Percentiles rank a stretch among this genome's conserved stretches.
Evolutionary conservation across 352 stramenopile species (phyloP).

Genomic region (Elongisporangium anandrum): DNA sequence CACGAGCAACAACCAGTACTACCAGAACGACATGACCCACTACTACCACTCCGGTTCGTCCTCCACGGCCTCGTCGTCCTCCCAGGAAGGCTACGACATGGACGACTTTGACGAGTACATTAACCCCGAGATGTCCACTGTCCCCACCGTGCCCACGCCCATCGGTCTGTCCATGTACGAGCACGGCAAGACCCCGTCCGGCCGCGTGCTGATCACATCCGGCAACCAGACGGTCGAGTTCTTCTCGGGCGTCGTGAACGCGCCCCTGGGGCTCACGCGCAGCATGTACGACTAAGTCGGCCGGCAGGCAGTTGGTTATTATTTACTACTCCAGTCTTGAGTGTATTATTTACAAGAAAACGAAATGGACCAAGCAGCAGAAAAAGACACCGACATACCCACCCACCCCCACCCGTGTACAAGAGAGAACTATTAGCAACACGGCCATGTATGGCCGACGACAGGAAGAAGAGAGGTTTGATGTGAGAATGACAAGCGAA

Average conservation of each 20-base stretch:
- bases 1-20: constrained; percentile 31
- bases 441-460: not conserved
- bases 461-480: no score
- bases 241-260: constrained; percentile 78
- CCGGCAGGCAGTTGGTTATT: no score
- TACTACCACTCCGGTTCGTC: constrained; percentile 70
- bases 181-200: constrained; percentile 70
- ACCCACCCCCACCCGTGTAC: constrained; percentile 20
- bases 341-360: constrained; percentile 28
- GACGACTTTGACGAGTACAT: constrained; percentile 70
- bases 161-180: constrained; percentile 72
- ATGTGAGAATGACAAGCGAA: no score
- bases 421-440: constrained; percentile 20
- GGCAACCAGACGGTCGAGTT: constrained; percentile 86
- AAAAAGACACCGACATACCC: not conserved
- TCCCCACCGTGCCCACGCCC: constrained; percentile 71
- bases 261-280: constrained; percentile 36
- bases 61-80: constrained; percentile 68
- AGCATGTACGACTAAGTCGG: constrained; percentile 51
- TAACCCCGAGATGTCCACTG: constrained; percentile 68
- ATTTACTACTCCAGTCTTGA: constrained; percentile 11
- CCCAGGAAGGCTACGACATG: constrained; percentile 71
- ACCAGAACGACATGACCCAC: constrained; percentile 41
- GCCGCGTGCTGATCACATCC: constrained; percentile 66
- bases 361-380: constrained; percentile 1